Evolutionary conservation across 1,284 basidiomycete species (phyloP).

Genomic region (Trametes polyzona): DNA sequence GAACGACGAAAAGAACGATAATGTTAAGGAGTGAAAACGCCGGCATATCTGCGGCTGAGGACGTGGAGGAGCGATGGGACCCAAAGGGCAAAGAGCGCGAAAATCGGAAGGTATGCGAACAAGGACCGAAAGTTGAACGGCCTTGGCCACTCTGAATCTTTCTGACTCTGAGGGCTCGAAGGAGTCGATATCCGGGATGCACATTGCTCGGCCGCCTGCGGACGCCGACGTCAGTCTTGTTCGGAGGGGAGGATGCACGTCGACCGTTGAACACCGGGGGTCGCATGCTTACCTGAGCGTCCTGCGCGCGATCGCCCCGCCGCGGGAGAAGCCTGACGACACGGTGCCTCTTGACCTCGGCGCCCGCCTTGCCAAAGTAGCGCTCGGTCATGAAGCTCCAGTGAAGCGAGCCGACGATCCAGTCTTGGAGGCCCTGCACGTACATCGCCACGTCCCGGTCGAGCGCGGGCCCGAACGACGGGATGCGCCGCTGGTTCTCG

Average conservation of each 20-base stretch:
- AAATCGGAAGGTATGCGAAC: background rate
- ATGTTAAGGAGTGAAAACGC: slow-evolving; percentile 7
- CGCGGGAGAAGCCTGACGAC: slow-evolving; percentile 33
- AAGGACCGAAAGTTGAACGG: background rate
- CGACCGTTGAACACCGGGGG: background rate
- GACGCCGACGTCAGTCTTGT: background rate
- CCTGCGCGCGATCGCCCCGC: background rate
- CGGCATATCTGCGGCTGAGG: background rate
- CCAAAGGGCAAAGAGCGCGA: background rate
- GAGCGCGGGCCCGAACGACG: slow-evolving; percentile 38
- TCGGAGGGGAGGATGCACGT: background rate
- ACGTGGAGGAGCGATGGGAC: background rate
- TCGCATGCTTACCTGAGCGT: background rate
- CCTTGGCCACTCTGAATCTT: background rate
- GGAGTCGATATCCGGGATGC: background rate
- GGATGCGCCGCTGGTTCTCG: slow-evolving; percentile 33
- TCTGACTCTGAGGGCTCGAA: background rate
- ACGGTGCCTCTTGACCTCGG: slow-evolving; percentile 35
- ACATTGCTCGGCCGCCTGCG: background rate
- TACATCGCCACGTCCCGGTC: slow-evolving; percentile 37
- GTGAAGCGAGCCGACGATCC: slow-evolving; percentile 40
- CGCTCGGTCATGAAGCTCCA: slow-evolving; percentile 43
- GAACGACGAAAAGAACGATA: background rate
- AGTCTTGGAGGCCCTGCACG: slow-evolving; percentile 39
- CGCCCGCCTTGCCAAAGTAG: slow-evolving; percentile 40